Percentiles rank a stretch among this genome's conserved stretches.
Evolutionary conservation across 2,329 filamentous ascomycete species (phyloP).

Genomic region (Cladosporium velox): DNA sequence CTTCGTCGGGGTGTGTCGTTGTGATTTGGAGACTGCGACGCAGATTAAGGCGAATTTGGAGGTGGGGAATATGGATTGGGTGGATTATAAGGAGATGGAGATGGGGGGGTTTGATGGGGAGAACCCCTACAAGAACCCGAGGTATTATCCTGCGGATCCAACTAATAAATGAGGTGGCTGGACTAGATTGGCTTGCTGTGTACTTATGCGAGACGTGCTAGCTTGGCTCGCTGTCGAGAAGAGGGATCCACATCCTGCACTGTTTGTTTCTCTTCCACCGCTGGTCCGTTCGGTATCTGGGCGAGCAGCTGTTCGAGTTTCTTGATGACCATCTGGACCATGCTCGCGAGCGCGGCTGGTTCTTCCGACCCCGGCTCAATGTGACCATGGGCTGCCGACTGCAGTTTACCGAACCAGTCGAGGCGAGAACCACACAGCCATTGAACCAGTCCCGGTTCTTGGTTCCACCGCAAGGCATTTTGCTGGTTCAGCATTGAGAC

Average conservation of each 20-base stretch:
- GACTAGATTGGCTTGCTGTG: neutral
- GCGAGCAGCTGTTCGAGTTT: neutral
- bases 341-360: neutral
- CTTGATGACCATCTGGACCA: neutral
- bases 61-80: neutral
- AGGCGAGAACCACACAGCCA: constrained; percentile 24
- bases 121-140: neutral
- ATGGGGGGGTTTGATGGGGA: neutral
- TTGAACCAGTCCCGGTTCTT: constrained; percentile 16
- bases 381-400: constrained; percentile 1
- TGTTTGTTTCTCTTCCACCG: neutral
- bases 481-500: constrained; percentile 13
- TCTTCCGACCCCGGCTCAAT: neutral
- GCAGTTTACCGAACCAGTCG: constrained; percentile 20
- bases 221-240: neutral
- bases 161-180: neutral
- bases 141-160: neutral
- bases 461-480: constrained; percentile 22
- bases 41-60: neutral
- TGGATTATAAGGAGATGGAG: neutral
- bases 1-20: neutral
- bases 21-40: neutral
- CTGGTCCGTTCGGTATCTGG: neutral
- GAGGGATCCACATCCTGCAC: neutral
- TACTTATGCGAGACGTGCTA: neutral